Conservation (phyloP, 306 rosid species). For the Cucurbita argyrosperma region DNA sequence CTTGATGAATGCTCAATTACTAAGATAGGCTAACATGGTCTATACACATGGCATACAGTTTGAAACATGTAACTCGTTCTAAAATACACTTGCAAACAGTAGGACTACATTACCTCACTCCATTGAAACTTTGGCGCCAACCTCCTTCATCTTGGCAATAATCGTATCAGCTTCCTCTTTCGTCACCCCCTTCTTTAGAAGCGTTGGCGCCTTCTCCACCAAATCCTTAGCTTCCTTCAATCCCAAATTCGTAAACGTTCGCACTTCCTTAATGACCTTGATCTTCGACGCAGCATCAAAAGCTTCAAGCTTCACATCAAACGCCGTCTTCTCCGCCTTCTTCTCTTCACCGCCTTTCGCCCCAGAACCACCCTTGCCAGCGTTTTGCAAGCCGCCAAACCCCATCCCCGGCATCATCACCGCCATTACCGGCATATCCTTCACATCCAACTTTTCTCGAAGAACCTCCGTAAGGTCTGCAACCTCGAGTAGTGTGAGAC, state of each 20-base stretch:
- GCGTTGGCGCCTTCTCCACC: conserved; percentile 78
- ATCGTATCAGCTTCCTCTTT: conserved; percentile 80
- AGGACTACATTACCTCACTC: conserved; percentile 45
- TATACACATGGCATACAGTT: background rate
- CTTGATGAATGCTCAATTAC: no score
- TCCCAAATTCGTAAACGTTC: conserved; percentile 75
- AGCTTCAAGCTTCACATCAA: conserved; percentile 76
- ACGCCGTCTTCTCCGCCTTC: conserved; percentile 68
- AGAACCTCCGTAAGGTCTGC: conserved; percentile 66
- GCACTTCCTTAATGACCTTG: conserved; percentile 84
- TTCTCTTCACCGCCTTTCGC: conserved; percentile 31
- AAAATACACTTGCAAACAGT: background rate
- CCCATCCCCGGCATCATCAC: conserved; percentile 81
- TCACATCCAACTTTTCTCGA: conserved; percentile 48
- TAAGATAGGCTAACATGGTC: background rate
- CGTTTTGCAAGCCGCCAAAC: conserved; percentile 26
- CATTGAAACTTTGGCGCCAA: conserved; percentile 80
- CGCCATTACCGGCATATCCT: conserved; percentile 70
- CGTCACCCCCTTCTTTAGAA: conserved; percentile 80
- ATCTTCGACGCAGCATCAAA: conserved; percentile 70
- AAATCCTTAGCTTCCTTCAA: conserved; percentile 96
- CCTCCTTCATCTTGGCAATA: conserved; percentile 70
- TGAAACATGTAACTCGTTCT: background rate
- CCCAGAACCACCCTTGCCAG: conserved; percentile 28
- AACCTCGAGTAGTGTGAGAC: conserved; percentile 53